These are phyloP conservation scores for Triticum turgidum DNA, from an alignment of 176 grass and related monocot species.

Conservation along the genomic window DNA sequence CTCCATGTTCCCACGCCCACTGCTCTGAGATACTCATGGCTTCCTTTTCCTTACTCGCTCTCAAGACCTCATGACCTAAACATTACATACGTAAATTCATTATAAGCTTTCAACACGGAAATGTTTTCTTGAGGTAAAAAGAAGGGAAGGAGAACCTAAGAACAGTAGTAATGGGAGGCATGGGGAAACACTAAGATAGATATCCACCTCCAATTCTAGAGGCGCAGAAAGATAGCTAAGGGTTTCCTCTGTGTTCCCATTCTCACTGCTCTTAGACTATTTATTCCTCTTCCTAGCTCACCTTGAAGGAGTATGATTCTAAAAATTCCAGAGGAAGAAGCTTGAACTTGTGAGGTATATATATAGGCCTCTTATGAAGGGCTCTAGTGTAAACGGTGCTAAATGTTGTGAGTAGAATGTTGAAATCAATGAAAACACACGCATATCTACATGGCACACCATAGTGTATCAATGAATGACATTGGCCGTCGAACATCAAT, in stretches of 20 bases:
- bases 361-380: not conserved
- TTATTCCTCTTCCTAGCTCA: constrained; percentile 21
- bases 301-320: no score
- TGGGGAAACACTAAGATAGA: not conserved
- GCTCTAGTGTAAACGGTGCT: no score
- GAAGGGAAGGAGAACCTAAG: constrained; percentile 2
- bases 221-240: not conserved
- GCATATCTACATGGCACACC: no score
- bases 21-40: not conserved
- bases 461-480: no score
- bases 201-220: not conserved
- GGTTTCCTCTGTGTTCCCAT: constrained; percentile 16
- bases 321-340: not conserved
- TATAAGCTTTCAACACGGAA: not conserved
- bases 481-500: no score
- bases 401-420: no score
- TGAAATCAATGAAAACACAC: no score
- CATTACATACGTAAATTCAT: no score
- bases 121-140: not conserved
- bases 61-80: not conserved
- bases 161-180: constrained; percentile 20
- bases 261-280: constrained; percentile 5
- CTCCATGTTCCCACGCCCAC: no score
- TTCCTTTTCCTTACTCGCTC: constrained; percentile 20
- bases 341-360: not conserved